A percentile compares a stretch with the other conserved stretches of the same genome.
phyloP scores from a whole-genome alignment of 208 protist species.

The Zelonia costaricensis region DNA sequence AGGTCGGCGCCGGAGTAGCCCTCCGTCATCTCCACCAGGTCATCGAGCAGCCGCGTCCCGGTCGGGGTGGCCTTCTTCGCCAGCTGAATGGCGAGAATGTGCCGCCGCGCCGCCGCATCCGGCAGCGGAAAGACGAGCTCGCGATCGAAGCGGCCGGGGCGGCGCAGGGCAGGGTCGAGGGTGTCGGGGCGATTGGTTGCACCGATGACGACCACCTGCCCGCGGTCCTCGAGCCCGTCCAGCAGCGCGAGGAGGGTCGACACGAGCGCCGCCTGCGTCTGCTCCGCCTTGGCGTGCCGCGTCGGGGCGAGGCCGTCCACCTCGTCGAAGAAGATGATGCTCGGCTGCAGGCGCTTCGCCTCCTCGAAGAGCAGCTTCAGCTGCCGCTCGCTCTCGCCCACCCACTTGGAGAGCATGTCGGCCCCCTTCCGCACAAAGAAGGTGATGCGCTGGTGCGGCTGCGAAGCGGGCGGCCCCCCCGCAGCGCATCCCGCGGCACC shows the following conservation, averaged over 20 bases:
- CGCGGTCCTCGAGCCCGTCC: slow-evolving; percentile 93
- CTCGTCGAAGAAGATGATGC: slow-evolving; percentile 99
- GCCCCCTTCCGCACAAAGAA: slow-evolving; percentile 98
- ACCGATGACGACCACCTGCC: slow-evolving; percentile 95
- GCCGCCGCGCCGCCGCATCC: slow-evolving; percentile 72
- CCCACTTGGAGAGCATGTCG: slow-evolving; percentile 98
- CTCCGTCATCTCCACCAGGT: slow-evolving; percentile 89
- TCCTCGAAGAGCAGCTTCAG: slow-evolving; percentile 97
- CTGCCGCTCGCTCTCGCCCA: slow-evolving; percentile 98
- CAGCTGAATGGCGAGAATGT: slow-evolving; percentile 97
- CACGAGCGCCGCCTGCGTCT: slow-evolving; percentile 84
- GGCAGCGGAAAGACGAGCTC: slow-evolving; percentile 93
- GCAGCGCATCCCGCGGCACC: neutral
- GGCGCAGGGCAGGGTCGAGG: slow-evolving; percentile 95
- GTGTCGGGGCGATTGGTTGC: slow-evolving; percentile 96
- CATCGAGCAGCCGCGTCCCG: slow-evolving; percentile 73
- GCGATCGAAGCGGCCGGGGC: slow-evolving; percentile 97
- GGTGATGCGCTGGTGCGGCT: slow-evolving; percentile 75
- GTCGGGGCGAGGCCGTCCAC: slow-evolving; percentile 96
- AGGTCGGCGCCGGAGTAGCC: slow-evolving; percentile 99
- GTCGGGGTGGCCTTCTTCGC: slow-evolving; percentile 96
- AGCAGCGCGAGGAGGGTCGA: slow-evolving; percentile 95
- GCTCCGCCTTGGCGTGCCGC: slow-evolving; percentile 78
- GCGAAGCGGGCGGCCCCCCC: neutral
- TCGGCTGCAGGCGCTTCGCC: slow-evolving; percentile 92